A percentile compares a stretch with the other conserved stretches of the same genome.
Evolutionary conservation across 345 rosid species (phyloP).

Genomic region (Gossypium anomalum): DNA sequence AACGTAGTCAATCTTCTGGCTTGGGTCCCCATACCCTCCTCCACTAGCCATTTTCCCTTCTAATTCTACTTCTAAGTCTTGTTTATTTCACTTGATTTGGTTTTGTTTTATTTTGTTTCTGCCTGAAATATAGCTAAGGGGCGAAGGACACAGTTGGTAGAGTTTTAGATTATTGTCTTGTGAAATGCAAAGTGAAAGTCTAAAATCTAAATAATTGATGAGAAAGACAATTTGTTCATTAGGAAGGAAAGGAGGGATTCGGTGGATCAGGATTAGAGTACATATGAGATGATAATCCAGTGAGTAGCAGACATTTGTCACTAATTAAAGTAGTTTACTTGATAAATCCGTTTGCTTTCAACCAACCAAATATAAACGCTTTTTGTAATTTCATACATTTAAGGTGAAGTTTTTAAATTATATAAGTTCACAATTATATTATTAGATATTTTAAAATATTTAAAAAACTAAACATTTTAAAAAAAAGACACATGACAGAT

Average conservation of each 20-base stretch:
- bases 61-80: neutral
- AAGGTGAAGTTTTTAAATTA: too few species aligned
- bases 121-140: conserved; percentile 3
- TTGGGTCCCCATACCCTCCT: conserved; percentile 50
- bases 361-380: too few species aligned
- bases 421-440: too few species aligned
- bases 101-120: too few species aligned
- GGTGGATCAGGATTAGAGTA: neutral
- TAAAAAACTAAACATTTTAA: too few species aligned
- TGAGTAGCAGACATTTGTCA: neutral
- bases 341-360: neutral
- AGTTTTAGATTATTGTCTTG: neutral
- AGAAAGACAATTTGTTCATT: neutral
- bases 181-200: neutral
- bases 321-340: neutral
- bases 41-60: conserved; percentile 48
- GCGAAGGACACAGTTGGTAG: neutral
- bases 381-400: too few species aligned
- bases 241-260: too few species aligned
- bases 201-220: neutral
- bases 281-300: neutral
- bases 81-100: neutral
- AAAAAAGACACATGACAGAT: too few species aligned
- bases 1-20: conserved; percentile 68
- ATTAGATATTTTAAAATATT: too few species aligned